phyloP scores from a whole-genome alignment of 768 basidiomycete genomes.

The Trametes gibbosa region DNA sequence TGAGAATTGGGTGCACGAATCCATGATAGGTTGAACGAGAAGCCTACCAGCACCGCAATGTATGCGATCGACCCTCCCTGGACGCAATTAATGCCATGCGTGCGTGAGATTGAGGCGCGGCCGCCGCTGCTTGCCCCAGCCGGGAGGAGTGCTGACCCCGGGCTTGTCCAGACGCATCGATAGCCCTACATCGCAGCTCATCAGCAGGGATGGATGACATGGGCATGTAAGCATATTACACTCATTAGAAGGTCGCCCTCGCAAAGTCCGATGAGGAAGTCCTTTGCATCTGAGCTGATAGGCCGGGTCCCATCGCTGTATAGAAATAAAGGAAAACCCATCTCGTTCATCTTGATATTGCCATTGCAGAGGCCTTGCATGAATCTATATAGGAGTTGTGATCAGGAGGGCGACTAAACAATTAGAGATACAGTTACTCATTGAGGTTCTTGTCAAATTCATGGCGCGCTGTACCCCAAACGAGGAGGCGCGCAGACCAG shows the following conservation, averaged over 20 bases:
- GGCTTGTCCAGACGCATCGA: slow-evolving; percentile 1
- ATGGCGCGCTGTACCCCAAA: background rate
- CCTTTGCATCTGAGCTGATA: no score
- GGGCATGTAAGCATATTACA: background rate
- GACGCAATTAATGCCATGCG: background rate
- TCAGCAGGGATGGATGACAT: background rate
- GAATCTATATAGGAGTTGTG: background rate
- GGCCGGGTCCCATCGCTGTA: background rate
- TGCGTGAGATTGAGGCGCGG: background rate
- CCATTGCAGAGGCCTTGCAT: background rate
- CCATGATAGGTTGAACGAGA: background rate
- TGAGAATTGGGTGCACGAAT: background rate
- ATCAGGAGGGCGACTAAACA: background rate
- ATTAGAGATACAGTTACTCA: background rate
- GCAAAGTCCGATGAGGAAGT: background rate
- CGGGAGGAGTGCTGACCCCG: background rate
- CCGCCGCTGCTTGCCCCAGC: background rate
- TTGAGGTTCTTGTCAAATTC: background rate
- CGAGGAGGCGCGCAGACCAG: background rate
- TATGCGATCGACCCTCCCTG: background rate
- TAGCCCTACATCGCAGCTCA: background rate
- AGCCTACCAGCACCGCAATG: background rate
- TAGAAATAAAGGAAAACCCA: background rate
- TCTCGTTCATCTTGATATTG: background rate
- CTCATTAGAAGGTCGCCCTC: background rate